These are phyloP conservation scores for Amaranthus cruentus DNA, from an alignment of 148 eudicot genomes.

Conservation along the genomic window DNA sequence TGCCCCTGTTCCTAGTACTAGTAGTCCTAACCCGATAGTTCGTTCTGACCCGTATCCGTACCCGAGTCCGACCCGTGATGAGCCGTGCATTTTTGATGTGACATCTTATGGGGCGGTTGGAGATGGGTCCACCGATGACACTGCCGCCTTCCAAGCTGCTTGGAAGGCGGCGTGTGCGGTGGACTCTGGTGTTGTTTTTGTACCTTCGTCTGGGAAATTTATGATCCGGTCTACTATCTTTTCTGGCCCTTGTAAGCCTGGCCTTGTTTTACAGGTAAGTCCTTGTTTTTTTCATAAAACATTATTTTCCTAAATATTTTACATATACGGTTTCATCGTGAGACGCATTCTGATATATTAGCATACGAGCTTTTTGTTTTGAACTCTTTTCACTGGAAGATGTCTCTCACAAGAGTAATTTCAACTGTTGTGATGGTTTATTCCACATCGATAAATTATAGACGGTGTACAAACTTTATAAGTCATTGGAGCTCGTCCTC, in stretches of 20 bases:
- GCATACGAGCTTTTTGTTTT: too few relatives aligned
- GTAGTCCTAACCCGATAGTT: slow-evolving; percentile 27
- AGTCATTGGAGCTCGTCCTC: too few relatives aligned
- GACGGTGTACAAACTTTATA: too few relatives aligned
- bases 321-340: too few relatives aligned
- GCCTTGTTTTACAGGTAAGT: slow-evolving; percentile 69
- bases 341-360: too few relatives aligned
- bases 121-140: slow-evolving; percentile 70
- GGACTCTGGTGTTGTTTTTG: slow-evolving; percentile 51
- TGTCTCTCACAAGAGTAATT: too few relatives aligned
- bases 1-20: not conserved
- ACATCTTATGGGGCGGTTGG: slow-evolving; percentile 71
- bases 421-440: too few relatives aligned
- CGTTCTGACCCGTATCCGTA: slow-evolving; percentile 44
- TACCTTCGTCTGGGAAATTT: slow-evolving; percentile 49
- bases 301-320: too few relatives aligned
- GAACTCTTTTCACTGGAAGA: too few relatives aligned
- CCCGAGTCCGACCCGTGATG: slow-evolving; percentile 29
- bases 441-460: too few relatives aligned
- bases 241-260: slow-evolving; percentile 83
- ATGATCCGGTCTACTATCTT: slow-evolving; percentile 76
- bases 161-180: slow-evolving; percentile 92
- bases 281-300: not conserved
- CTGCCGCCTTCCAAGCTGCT: slow-evolving; percentile 59
- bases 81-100: slow-evolving; percentile 63